These are phyloP conservation scores for Pseudogymnoascus sp. DNA, from an alignment of 2,329 filamentous ascomycete species.

Conservation along the genomic window DNA sequence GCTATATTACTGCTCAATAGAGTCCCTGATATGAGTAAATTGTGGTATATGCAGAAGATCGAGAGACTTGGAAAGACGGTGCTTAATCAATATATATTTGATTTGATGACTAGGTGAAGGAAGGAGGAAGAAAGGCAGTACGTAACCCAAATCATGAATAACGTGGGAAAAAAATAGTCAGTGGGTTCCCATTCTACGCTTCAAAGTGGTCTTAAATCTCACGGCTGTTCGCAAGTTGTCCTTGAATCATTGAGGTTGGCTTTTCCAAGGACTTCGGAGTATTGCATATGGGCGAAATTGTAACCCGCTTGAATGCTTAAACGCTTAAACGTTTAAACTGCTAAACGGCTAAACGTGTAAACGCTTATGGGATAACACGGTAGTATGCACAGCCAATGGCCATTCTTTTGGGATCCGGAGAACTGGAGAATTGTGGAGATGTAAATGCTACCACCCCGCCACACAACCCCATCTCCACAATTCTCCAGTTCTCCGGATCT, in stretches of 20 bases:
- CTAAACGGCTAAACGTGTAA: neutral
- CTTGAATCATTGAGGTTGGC: neutral
- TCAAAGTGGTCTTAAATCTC: neutral
- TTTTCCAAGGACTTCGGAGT: neutral
- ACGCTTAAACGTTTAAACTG: neutral
- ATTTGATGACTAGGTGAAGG: neutral
- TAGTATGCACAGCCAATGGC: neutral
- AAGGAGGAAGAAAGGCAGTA: neutral
- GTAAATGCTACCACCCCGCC: neutral
- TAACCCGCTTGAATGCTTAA: neutral
- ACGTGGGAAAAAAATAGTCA: neutral
- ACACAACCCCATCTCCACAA: neutral
- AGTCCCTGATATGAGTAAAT: neutral
- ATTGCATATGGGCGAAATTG: conserved; percentile 11
- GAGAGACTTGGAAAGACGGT: neutral
- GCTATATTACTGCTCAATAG: neutral
- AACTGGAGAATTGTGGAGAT: neutral
- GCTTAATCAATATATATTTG: neutral
- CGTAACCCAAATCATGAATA: neutral
- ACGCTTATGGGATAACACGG: neutral
- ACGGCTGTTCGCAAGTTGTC: neutral
- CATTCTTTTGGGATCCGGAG: neutral
- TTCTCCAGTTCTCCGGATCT: neutral
- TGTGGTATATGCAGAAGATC: neutral
- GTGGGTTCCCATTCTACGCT: neutral